Evolutionary conservation across 2,329 filamentous ascomycete genomes (phyloP).

Genomic region (Aquanectria penicillioides): DNA sequence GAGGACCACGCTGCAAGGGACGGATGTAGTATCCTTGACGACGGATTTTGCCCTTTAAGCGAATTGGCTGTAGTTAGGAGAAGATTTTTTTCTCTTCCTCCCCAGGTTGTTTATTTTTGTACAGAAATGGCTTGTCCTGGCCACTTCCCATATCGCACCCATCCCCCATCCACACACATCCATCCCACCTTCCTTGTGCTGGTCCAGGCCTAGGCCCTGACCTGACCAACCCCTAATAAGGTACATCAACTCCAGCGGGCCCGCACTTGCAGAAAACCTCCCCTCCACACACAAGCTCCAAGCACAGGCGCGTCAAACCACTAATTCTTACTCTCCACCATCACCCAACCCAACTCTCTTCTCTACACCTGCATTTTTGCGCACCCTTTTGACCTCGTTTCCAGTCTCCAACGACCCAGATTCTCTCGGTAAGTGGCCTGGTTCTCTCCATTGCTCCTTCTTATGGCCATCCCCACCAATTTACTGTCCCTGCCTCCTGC

Average conservation of each 20-base stretch:
- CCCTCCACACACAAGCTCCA: conserved; percentile 31
- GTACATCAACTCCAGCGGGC: conserved; percentile 33
- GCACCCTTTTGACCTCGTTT: conserved; percentile 23
- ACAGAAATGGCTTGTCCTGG: neutral
- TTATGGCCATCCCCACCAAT: conserved; percentile 31
- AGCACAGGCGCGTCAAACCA: conserved; percentile 20
- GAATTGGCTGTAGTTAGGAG: neutral
- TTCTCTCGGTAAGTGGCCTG: conserved; percentile 19
- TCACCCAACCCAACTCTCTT: conserved; percentile 25
- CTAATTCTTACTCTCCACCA: conserved; percentile 2
- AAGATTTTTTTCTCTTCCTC: no score
- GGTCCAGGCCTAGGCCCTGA: conserved; percentile 18
- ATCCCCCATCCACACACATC: no score
- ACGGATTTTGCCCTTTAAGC: conserved; percentile 26
- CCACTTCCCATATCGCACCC: no score
- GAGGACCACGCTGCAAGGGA: conserved; percentile 23
- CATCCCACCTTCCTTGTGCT: conserved; percentile 9
- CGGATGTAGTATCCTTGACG: conserved; percentile 13
- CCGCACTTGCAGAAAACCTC: conserved; percentile 38
- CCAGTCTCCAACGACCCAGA: neutral
- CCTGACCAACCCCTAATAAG: neutral
- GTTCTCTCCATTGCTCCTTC: conserved; percentile 22
- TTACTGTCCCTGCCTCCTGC: neutral
- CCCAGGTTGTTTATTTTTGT: neutral
- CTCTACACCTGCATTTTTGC: conserved; percentile 21